A percentile compares a stretch with the other conserved stretches of the same genome.
phyloP scores from a whole-genome alignment of 495 filamentous ascomycete species.

The Daldinia decipiens region DNA sequence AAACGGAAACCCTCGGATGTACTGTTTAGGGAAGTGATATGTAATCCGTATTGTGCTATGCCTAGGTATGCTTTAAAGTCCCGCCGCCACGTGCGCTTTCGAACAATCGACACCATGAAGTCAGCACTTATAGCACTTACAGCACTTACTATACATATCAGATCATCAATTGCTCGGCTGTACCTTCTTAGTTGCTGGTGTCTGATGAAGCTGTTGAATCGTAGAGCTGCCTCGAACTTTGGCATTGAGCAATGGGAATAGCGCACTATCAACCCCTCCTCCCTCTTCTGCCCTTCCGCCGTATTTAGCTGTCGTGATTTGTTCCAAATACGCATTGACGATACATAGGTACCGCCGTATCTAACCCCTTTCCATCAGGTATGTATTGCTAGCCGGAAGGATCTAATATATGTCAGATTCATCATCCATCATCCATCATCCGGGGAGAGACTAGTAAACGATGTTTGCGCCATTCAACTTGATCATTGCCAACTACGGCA shows the following conservation, averaged over 20 bases:
- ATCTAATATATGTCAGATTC: constrained; percentile 46
- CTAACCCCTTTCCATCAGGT: constrained; percentile 26
- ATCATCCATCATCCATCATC: constrained; percentile 33
- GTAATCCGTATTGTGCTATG: constrained; percentile 28
- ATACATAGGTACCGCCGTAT: constrained; percentile 21
- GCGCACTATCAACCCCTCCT: constrained; percentile 28
- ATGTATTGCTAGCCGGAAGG: constrained; percentile 36
- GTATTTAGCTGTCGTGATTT: constrained; percentile 15
- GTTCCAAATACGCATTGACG: constrained; percentile 35
- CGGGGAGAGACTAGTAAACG: constrained; percentile 30
- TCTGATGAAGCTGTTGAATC: constrained; percentile 4
- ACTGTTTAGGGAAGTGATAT: constrained; percentile 9
- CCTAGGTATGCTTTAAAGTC: background rate
- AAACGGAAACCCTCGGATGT: constrained; percentile 13
- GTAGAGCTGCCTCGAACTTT: constrained; percentile 17
- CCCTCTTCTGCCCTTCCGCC: background rate
- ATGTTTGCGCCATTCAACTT: constrained; percentile 37
- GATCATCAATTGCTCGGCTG: constrained; percentile 22
- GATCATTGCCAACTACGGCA: constrained; percentile 29
- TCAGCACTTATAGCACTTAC: constrained; percentile 1
- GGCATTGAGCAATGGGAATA: constrained; percentile 16
- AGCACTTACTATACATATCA: constrained; percentile 12
- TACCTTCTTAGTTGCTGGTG: background rate
- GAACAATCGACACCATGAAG: constrained; percentile 23
- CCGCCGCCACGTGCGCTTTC: constrained; percentile 28